Evolutionary conservation across 768 basidiomycete species (phyloP).

Genomic region (button mushroom (Agaricus bisporus)): DNA sequence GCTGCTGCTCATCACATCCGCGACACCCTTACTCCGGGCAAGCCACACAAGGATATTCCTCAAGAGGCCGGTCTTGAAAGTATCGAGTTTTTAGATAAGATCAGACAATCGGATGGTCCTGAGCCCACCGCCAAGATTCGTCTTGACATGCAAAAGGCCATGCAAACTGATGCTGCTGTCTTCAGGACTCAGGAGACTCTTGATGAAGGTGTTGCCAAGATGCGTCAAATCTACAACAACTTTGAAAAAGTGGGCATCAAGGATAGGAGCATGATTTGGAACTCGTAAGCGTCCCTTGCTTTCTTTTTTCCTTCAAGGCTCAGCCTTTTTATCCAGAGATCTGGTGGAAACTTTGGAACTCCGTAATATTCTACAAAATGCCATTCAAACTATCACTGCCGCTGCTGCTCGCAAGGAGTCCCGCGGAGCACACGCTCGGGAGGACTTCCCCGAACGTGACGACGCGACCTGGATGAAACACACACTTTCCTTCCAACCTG

Average conservation of each 20-base stretch:
- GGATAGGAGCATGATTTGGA: constrained; percentile 99
- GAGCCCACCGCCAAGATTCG: constrained; percentile 87
- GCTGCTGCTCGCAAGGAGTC: constrained; percentile 95
- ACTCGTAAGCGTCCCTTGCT: constrained; percentile 61
- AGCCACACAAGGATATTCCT: constrained; percentile 83
- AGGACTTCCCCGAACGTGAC: constrained; percentile 98
- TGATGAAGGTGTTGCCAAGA: constrained; percentile 88
- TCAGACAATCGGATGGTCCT: constrained; percentile 72
- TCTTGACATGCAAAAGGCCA: constrained; percentile 96
- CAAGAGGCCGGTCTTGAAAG: constrained; percentile 81
- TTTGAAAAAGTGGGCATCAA: constrained; percentile 92
- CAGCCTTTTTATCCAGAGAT: constrained; percentile 49
- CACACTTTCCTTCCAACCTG: constrained; percentile 88
- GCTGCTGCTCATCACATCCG: constrained; percentile 98
- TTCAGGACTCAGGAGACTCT: constrained; percentile 89
- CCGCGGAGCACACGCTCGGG: constrained; percentile 97
- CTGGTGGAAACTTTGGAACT: constrained; percentile 96
- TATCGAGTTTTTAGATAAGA: constrained; percentile 85
- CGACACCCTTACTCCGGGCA: constrained; percentile 84
- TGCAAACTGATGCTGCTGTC: constrained; percentile 97
- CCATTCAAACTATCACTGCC: constrained; percentile 90
- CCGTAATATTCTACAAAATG: constrained; percentile 91
- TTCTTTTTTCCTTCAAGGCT: background rate
- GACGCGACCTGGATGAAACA: constrained; percentile 95
- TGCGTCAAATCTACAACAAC: constrained; percentile 80